Evolutionary conservation across 2,329 filamentous ascomycete species (phyloP).

Genomic region (Fusarium falciforme): DNA sequence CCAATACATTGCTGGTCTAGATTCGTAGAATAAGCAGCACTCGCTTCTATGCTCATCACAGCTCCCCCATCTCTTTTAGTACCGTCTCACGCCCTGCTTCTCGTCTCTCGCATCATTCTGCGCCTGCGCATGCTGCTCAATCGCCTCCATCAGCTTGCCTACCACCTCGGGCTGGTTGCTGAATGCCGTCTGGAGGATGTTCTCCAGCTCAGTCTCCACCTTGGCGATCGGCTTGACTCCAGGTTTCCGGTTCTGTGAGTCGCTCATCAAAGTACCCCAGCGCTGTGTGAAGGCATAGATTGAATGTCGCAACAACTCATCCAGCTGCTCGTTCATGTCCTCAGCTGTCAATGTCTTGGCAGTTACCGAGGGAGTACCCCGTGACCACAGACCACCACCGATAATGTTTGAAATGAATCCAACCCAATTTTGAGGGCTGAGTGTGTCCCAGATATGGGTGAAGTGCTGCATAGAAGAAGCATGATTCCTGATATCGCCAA

Average conservation of each 20-base stretch:
- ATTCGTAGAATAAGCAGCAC: slow-evolving; percentile 7
- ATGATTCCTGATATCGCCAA: slow-evolving; percentile 74
- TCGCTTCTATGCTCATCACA: slow-evolving; percentile 9
- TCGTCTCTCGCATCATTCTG: slow-evolving; percentile 58
- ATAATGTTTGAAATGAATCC: slow-evolving; percentile 70
- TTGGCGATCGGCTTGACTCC: slow-evolving; percentile 63
- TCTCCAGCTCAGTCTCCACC: slow-evolving; percentile 67
- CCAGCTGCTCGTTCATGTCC: slow-evolving; percentile 73
- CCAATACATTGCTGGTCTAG: not conserved
- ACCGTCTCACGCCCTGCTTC: slow-evolving; percentile 48
- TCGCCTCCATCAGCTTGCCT: slow-evolving; percentile 70
- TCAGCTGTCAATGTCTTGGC: slow-evolving; percentile 59
- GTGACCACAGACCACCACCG: slow-evolving; percentile 65
- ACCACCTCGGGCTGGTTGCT: slow-evolving; percentile 69
- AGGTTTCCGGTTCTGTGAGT: slow-evolving; percentile 59
- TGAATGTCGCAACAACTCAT: slow-evolving; percentile 70
- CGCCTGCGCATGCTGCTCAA: slow-evolving; percentile 66
- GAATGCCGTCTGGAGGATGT: slow-evolving; percentile 67
- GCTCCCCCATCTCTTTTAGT: slow-evolving; percentile 36
- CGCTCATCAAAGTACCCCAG: slow-evolving; percentile 65
- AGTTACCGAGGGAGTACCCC: slow-evolving; percentile 49
- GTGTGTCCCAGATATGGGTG: slow-evolving; percentile 72
- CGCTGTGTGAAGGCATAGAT: slow-evolving; percentile 73
- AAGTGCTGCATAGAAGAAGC: slow-evolving; percentile 67
- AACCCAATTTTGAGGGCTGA: slow-evolving; percentile 67